A percentile compares a stretch with the other conserved stretches of the same genome.
These are phyloP conservation scores for Wallacemonas collosoma DNA, from an alignment of 208 protist genomes.

Conservation along the genomic window DNA sequence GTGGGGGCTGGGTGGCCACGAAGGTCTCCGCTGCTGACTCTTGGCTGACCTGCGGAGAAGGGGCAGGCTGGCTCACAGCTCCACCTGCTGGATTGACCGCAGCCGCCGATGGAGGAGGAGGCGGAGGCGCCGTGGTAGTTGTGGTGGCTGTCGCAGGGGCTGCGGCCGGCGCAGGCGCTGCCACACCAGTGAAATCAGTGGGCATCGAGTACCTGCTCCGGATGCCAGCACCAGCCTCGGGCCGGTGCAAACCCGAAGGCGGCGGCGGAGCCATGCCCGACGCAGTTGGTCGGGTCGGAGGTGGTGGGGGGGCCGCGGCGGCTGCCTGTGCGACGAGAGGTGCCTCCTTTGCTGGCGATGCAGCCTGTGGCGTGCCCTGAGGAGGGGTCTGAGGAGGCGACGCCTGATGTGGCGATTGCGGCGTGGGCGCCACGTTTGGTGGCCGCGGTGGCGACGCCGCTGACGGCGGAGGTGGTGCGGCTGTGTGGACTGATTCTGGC, in stretches of 20 bases:
- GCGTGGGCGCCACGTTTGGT: background rate
- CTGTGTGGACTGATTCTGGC: too few species aligned
- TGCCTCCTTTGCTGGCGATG: too few species aligned
- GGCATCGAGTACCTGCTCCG: slow-evolving; percentile 15
- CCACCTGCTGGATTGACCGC: too few species aligned
- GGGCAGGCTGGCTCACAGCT: background rate
- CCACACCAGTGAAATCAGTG: background rate
- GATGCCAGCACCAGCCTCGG: slow-evolving; percentile 1
- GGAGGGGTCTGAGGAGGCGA: background rate
- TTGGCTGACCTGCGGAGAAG: background rate
- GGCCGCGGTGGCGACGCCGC: too few species aligned
- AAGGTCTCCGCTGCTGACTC: background rate
- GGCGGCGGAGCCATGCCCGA: slow-evolving; percentile 12
- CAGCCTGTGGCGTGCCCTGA: background rate
- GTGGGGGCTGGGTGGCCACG: background rate
- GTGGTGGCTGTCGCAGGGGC: background rate
- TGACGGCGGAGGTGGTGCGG: too few species aligned
- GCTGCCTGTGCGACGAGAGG: too few species aligned
- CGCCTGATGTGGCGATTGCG: background rate
- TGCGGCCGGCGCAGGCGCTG: background rate
- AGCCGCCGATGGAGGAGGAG: background rate
- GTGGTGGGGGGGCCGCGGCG: too few species aligned
- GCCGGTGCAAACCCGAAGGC: background rate
- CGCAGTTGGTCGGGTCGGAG: background rate
- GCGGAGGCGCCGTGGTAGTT: background rate